Base-by-base conservation (phyloP, 179 eudicot species). In the Spinacia oleracea region DNA sequence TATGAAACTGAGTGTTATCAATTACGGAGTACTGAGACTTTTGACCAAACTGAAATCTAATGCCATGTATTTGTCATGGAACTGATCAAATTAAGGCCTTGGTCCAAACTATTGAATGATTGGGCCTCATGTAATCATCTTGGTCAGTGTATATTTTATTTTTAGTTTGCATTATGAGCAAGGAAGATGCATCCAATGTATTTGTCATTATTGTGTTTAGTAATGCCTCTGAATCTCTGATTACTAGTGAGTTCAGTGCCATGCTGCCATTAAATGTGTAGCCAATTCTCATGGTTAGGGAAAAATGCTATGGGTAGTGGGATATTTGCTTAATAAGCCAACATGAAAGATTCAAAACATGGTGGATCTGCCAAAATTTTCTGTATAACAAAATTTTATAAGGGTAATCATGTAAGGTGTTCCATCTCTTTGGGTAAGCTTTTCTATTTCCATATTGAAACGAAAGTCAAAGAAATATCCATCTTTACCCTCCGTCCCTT, bases 181-280 rank as follows among this genome's bases (percentile, higher is more conserved):
- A 48, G 29, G 29, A 51, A 48, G 73, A 67, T n/a, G 2, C 42
- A 25, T 64, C 23, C 20, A 15, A 46, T 45, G 79, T 69, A 43
- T 12, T 15, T 27, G 18, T 3, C 38, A 18, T 31, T 45, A 10
- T 25, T 25, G n/a, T 74, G 2, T 50, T 16, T 18, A 6, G 23
- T 70, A 43, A 46, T 4, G 3, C 35, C 40, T 38, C 40, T 2
- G 40, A 38, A 38, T 38, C 48, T 50, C 23, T 62, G 27, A 62
- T 60, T n/a, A 25, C 38, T 48, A 32, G 42, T 29, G 32, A 29
- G 45, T 64, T 46, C 64, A 64, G 78, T 62, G 65, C 16, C 70
- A 76, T 63, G n/a, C n/a, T n/a, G n/a, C n/a, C n/a, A n/a, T n/a
- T n/a, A 43, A 32, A 27, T 8, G 35, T 62, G 20, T 15, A 4